phyloP scores from a whole-genome alignment of 768 basidiomycete species.

The Cystofilobasidium ferigula region DNA sequence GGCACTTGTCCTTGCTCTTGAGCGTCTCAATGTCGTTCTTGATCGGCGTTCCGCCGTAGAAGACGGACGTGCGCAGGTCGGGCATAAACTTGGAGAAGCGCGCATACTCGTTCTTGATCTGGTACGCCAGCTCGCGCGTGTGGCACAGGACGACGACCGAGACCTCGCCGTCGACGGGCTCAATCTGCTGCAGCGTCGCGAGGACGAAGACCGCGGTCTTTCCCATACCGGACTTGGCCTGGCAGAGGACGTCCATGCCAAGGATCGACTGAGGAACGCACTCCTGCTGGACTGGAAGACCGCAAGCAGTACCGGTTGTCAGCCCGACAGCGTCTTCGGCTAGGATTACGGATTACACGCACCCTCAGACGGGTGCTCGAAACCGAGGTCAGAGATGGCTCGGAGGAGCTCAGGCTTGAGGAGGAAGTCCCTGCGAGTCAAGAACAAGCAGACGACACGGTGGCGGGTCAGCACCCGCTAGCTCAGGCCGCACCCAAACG shows the following conservation, averaged over 20 bases:
- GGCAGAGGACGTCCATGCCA: slow-evolving; percentile 98
- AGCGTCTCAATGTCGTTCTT: slow-evolving; percentile 86
- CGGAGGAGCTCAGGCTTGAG: slow-evolving; percentile 93
- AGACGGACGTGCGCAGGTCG: slow-evolving; percentile 90
- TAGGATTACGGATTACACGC: too few species aligned
- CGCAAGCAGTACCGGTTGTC: background rate
- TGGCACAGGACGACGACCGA: slow-evolving; percentile 96
- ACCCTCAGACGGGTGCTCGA: slow-evolving; percentile 99
- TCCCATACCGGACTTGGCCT: slow-evolving; percentile 86
- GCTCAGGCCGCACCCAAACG: too few species aligned
- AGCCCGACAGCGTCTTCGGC: too few species aligned
- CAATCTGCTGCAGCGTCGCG: slow-evolving; percentile 93
- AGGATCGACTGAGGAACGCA: slow-evolving; percentile 99
- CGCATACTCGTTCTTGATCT: slow-evolving; percentile 99
- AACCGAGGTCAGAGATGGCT: slow-evolving; percentile 97
- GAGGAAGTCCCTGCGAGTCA: slow-evolving; percentile 71
- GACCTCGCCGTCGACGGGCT: slow-evolving; percentile 95
- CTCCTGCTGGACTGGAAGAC: slow-evolving; percentile 82
- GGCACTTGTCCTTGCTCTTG: slow-evolving; percentile 92
- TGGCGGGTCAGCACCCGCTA: background rate
- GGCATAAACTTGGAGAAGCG: slow-evolving; percentile 99
- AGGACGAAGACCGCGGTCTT: slow-evolving; percentile 99
- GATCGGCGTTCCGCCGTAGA: slow-evolving; percentile 93
- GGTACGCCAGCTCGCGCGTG: slow-evolving; percentile 97
- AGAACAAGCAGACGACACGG: background rate